phyloP scores from a whole-genome alignment of 2,329 filamentous ascomycete genomes.

The Shiraia bambusicola region DNA sequence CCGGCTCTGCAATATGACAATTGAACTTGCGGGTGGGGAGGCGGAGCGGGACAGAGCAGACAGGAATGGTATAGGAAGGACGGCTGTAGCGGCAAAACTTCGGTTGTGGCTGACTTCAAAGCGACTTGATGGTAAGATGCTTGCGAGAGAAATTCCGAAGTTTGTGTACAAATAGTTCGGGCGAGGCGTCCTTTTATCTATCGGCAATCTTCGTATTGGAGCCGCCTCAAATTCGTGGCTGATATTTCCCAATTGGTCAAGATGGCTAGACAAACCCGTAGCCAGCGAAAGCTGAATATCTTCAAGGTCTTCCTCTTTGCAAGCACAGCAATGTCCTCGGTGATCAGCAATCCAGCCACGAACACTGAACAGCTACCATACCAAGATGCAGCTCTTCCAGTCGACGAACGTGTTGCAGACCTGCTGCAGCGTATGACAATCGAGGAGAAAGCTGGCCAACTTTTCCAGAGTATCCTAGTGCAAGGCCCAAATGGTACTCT shows the following conservation, averaged over 20 bases:
- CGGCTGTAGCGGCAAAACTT: conserved; percentile 2
- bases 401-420: conserved; percentile 53
- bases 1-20: conserved; percentile 4
- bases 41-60: not conserved
- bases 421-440: conserved; percentile 50
- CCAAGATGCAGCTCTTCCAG: conserved; percentile 42
- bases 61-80: not conserved
- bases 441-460: conserved; percentile 53
- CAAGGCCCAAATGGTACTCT: conserved; percentile 39
- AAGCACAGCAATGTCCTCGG: conserved; percentile 15
- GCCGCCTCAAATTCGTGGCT: not conserved
- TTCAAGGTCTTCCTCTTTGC: conserved; percentile 17
- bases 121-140: not conserved
- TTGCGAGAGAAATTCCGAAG: conserved; percentile 1
- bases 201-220: not conserved
- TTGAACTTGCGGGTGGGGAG: not conserved
- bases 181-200: not conserved
- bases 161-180: conserved; percentile 13
- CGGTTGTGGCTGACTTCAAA: conserved; percentile 6
- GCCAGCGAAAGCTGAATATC: conserved; percentile 14
- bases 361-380: conserved; percentile 29
- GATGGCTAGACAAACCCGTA: conserved; percentile 12
- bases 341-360: conserved; percentile 9
- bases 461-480: conserved; percentile 47
- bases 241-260: conserved; percentile 3